These are phyloP conservation scores for Elongisporangium undulatum DNA, from an alignment of 352 stramenopile species.

Conservation along the genomic window DNA sequence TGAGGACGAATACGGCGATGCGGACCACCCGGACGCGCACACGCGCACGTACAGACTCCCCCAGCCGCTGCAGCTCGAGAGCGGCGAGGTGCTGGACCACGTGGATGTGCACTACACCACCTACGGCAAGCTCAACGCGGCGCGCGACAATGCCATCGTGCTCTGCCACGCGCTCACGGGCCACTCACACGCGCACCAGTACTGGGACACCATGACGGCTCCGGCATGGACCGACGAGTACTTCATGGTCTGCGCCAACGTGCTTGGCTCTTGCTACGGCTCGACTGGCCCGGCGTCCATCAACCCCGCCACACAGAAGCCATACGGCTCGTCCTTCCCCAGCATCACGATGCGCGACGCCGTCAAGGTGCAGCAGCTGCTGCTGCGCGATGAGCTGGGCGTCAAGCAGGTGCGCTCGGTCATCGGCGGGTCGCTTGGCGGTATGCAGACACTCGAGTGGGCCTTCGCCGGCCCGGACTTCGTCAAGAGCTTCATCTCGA, in stretches of 20 bases:
- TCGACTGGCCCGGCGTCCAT: constrained; percentile 83
- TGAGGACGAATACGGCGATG: constrained; percentile 62
- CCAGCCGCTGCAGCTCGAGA: constrained; percentile 52
- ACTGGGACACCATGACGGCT: constrained; percentile 93
- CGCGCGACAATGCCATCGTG: constrained; percentile 90
- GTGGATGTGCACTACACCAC: constrained; percentile 92
- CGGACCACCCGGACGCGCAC: constrained; percentile 33
- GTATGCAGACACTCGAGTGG: constrained; percentile 98
- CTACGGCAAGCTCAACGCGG: constrained; percentile 88
- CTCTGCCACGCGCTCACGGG: constrained; percentile 95
- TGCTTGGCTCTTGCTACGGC: constrained; percentile 95
- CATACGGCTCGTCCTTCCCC: constrained; percentile 90
- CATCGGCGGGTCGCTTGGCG: constrained; percentile 94
- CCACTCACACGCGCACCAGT: constrained; percentile 91
- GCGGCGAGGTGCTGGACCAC: constrained; percentile 49
- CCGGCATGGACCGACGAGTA: constrained; percentile 95
- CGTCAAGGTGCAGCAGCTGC: constrained; percentile 84
- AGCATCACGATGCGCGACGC: constrained; percentile 92
- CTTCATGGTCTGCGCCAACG: constrained; percentile 96
- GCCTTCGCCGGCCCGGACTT: constrained; percentile 82
- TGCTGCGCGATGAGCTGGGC: constrained; percentile 88
- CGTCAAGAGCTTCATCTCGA: constrained; percentile 89
- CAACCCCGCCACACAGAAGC: constrained; percentile 56
- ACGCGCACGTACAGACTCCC: constrained; percentile 41
- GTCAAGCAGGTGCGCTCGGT: constrained; percentile 87